Conservation (phyloP, 2,329 filamentous ascomycete genomes). For the Calonectria pauciramosa region DNA sequence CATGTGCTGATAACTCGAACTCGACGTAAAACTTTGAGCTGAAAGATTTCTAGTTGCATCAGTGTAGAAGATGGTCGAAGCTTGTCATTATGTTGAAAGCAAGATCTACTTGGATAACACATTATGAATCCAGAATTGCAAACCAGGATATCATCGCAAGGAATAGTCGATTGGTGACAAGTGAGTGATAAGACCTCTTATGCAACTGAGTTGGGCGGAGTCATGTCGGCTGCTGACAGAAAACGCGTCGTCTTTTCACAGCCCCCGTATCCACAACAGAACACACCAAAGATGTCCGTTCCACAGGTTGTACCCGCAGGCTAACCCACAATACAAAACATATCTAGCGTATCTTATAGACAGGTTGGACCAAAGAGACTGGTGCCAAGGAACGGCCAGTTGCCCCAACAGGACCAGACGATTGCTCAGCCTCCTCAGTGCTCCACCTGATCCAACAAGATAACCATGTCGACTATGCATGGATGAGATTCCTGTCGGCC, state of each 20-base stretch:
- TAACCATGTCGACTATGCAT: not conserved
- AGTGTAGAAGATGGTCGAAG: not conserved
- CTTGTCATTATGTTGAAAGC: not conserved
- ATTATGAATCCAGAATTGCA: too few relatives aligned
- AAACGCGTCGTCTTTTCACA: too few relatives aligned
- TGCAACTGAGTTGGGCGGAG: too few relatives aligned
- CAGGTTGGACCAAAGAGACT: not conserved
- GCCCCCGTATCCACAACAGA: not conserved
- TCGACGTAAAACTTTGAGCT: constrained; percentile 8
- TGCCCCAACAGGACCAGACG: not conserved
- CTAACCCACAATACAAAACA: not conserved
- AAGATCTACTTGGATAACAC: too few relatives aligned
- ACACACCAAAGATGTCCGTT: too few relatives aligned
- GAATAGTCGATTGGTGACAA: too few relatives aligned
- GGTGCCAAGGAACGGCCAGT: not conserved
- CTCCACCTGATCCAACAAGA: not conserved
- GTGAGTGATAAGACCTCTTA: too few relatives aligned
- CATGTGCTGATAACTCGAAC: constrained; percentile 57
- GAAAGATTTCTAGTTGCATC: not conserved
- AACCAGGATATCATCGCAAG: too few relatives aligned
- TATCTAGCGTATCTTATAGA: not conserved
- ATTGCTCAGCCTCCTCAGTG: not conserved
- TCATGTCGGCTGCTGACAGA: too few relatives aligned
- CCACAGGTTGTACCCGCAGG: too few relatives aligned
- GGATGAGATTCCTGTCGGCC: not conserved